phyloP scores from a whole-genome alignment of 2,329 filamentous ascomycete species.

The Fusarium acutatum region DNA sequence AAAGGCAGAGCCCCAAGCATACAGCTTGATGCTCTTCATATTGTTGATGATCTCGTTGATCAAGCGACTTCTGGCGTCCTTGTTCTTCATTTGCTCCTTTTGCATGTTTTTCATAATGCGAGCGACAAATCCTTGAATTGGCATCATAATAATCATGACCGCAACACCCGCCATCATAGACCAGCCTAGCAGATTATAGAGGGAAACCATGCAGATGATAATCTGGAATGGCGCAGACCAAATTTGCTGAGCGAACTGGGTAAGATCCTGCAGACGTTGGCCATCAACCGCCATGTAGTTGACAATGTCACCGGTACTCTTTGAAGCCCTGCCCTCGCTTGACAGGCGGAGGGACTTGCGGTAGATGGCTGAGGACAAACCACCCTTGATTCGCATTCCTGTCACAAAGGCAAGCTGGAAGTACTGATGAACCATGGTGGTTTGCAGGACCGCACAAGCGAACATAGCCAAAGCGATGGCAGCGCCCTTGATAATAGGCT shows the following conservation, averaged over 20 bases:
- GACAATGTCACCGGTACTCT: constrained; percentile 97
- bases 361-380: constrained; percentile 90
- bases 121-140: constrained; percentile 91
- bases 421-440: constrained; percentile 92
- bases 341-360: constrained; percentile 89
- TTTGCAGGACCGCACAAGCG: constrained; percentile 83
- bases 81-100: constrained; percentile 99
- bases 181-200: constrained; percentile 93
- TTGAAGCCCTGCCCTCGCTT: constrained; percentile 87
- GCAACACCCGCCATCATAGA: constrained; percentile 96
- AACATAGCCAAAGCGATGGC: constrained; percentile 95
- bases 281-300: constrained; percentile 99
- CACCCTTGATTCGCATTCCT: constrained; percentile 95
- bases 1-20: constrained; percentile 96
- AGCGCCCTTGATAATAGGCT: constrained; percentile 84
- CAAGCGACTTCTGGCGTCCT: constrained; percentile 88
- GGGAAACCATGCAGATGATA: constrained; percentile 89
- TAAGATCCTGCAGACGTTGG: constrained; percentile 91
- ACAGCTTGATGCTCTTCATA: constrained; percentile 99
- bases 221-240: constrained; percentile 99
- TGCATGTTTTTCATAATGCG: constrained; percentile 93
- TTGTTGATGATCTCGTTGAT: constrained; percentile 99
- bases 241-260: constrained; percentile 93
- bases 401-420: constrained; percentile 95
- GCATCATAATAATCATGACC: constrained; percentile 98